A percentile compares a stretch with the other conserved stretches of the same genome.
Evolutionary conservation across 2,329 filamentous ascomycete species (phyloP).

Genomic region (Zymoseptoria pseudotritici): DNA sequence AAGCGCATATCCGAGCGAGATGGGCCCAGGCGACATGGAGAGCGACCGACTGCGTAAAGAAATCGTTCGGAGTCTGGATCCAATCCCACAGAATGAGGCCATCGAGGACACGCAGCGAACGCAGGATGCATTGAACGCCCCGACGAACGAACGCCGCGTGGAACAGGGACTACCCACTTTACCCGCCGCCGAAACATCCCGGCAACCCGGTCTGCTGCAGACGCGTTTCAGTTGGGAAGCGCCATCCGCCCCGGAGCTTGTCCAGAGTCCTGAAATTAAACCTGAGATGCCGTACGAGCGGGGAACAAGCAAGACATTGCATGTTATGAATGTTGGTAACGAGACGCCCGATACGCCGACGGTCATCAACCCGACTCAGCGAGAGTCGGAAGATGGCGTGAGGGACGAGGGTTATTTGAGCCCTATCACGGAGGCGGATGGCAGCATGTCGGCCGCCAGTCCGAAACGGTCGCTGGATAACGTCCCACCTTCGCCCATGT

Average conservation of each 20-base stretch:
- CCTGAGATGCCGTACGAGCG: constrained; percentile 27
- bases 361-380: neutral
- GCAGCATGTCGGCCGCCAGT: constrained; percentile 8
- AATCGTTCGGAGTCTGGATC: constrained; percentile 62
- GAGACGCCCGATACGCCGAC: constrained; percentile 7
- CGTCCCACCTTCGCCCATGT: constrained; percentile 19
- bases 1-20: constrained; percentile 23
- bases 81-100: constrained; percentile 28
- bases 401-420: constrained; percentile 8
- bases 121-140: constrained; percentile 25
- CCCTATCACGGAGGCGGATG: constrained; percentile 16
- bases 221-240: constrained; percentile 35
- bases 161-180: constrained; percentile 23
- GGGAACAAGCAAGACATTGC: constrained; percentile 30
- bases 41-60: constrained; percentile 66
- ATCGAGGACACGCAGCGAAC: constrained; percentile 17
- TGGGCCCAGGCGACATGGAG: constrained; percentile 51
- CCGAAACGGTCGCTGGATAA: constrained; percentile 10
- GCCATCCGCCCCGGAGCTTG: constrained; percentile 7
- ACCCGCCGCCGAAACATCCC: constrained; percentile 14
- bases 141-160: constrained; percentile 17
- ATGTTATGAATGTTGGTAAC: constrained; percentile 38
- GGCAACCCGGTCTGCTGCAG: constrained; percentile 19
- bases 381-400: neutral
- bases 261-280: constrained; percentile 21